Conservation (phyloP, 2,329 filamentous ascomycete species). For the Ophiostoma perfectum region DNA sequence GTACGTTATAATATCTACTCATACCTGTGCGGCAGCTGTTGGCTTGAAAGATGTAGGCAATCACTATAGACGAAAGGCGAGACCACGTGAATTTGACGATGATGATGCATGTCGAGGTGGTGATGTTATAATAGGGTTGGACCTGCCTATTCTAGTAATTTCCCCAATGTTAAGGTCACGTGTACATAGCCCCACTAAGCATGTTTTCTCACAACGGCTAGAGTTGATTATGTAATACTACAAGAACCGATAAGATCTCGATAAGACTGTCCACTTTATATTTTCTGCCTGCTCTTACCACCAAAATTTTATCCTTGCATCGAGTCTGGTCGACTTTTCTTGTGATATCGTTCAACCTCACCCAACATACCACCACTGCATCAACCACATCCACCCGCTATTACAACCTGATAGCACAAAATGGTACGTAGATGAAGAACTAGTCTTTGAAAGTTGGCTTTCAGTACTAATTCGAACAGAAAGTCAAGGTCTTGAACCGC, state of each 20-base stretch:
- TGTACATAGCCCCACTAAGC: too few relatives aligned
- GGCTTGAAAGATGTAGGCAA: too few relatives aligned
- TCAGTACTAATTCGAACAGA: slow-evolving; percentile 20
- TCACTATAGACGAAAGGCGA: too few relatives aligned
- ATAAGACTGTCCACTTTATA: not conserved
- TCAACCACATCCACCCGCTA: not conserved
- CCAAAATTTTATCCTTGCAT: slow-evolving; percentile 4
- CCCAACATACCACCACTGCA: not conserved
- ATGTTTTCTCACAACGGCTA: too few relatives aligned
- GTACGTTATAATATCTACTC: too few relatives aligned
- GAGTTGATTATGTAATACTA: not conserved
- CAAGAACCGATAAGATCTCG: not conserved
- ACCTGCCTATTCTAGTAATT: too few relatives aligned
- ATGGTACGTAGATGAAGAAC: not conserved
- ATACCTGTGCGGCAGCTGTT: too few relatives aligned
- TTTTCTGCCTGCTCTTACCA: slow-evolving; percentile 2
- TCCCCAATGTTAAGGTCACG: too few relatives aligned
- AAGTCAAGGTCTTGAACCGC: slow-evolving; percentile 27
- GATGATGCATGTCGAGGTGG: too few relatives aligned
- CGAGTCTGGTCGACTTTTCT: not conserved
- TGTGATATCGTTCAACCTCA: not conserved
- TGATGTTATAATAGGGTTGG: too few relatives aligned
- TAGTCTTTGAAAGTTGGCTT: not conserved
- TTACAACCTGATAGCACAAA: not conserved
- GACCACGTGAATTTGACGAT: too few relatives aligned